These are phyloP conservation scores for Zostera marina DNA, from an alignment of 116 monocot genomes.

Conservation along the genomic window DNA sequence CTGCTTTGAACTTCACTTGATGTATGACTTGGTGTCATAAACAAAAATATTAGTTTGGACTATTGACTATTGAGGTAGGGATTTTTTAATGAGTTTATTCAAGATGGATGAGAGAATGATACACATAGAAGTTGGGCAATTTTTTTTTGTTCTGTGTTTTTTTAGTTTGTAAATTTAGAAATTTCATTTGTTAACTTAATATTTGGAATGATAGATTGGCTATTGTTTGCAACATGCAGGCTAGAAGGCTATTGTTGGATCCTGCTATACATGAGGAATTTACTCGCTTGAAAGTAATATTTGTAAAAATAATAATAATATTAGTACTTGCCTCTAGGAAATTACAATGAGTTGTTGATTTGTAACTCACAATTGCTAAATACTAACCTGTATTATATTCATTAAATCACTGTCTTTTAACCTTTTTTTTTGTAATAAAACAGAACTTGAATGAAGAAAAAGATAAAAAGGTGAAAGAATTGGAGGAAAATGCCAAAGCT, in stretches of 20 bases:
- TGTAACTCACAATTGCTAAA: background rate
- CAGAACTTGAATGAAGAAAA: conserved; percentile 51
- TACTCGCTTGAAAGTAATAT: conserved; percentile 74
- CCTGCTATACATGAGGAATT: conserved; percentile 99
- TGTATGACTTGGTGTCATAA: background rate
- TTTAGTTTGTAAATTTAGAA: too few species aligned
- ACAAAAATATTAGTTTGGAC: too few species aligned
- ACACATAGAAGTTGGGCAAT: too few species aligned
- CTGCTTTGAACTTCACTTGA: background rate
- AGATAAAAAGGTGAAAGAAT: conserved; percentile 92
- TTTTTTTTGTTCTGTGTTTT: too few species aligned
- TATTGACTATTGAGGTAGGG: too few species aligned
- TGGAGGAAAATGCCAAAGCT: conserved; percentile 89
- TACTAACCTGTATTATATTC: too few species aligned
- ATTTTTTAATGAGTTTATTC: too few species aligned
- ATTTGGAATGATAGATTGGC: background rate
- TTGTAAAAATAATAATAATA: too few species aligned
- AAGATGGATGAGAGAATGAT: too few species aligned
- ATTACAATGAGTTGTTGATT: background rate
- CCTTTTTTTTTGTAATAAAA: too few species aligned
- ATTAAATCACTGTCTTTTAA: background rate
- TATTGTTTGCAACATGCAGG: too few species aligned
- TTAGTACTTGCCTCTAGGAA: too few species aligned
- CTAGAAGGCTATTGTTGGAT: conserved; percentile 79
- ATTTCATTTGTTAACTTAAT: background rate